These are phyloP conservation scores for Mycosphaerella arachidis DNA, from an alignment of 2,329 filamentous ascomycete genomes.

Conservation along the genomic window DNA sequence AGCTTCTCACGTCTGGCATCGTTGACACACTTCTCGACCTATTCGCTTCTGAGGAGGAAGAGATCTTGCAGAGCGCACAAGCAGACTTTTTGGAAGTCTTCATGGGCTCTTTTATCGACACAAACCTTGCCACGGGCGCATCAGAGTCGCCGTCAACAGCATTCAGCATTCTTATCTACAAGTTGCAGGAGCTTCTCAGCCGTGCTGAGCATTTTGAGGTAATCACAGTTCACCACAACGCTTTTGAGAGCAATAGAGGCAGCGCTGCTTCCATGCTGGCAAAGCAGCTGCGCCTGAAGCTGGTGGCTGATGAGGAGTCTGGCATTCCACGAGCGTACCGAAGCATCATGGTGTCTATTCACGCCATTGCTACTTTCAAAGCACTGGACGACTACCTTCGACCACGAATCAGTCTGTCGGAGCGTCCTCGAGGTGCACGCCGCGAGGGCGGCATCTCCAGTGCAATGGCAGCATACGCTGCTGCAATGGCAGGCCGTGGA, in stretches of 20 bases:
- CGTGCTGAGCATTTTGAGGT: slow-evolving; percentile 98
- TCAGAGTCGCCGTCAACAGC: slow-evolving; percentile 70
- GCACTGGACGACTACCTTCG: slow-evolving; percentile 92
- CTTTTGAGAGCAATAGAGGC: slow-evolving; percentile 81
- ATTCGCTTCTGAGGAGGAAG: slow-evolving; percentile 66
- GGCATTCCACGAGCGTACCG: slow-evolving; percentile 83
- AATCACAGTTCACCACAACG: slow-evolving; percentile 88
- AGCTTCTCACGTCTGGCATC: slow-evolving; percentile 84
- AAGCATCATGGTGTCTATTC: slow-evolving; percentile 97
- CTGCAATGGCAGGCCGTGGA: slow-evolving; percentile 59
- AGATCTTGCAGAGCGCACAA: slow-evolving; percentile 57
- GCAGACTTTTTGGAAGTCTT: slow-evolving; percentile 87
- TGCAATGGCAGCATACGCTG: slow-evolving; percentile 72
- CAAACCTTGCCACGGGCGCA: slow-evolving; percentile 60
- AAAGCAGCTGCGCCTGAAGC: slow-evolving; percentile 85
- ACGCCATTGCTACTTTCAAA: slow-evolving; percentile 97
- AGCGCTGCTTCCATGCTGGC: slow-evolving; percentile 94
- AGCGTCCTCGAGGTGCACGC: slow-evolving; percentile 60
- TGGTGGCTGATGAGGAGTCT: slow-evolving; percentile 84
- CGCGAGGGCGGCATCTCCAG: slow-evolving; percentile 59
- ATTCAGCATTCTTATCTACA: slow-evolving; percentile 86
- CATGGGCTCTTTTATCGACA: slow-evolving; percentile 66
- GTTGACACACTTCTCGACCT: slow-evolving; percentile 78
- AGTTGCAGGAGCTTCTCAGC: slow-evolving; percentile 92
- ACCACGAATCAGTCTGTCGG: slow-evolving; percentile 77